Evolutionary conservation across 345 rosid species (phyloP), one percentile per base, ranked within the genome.

Genomic region (Arabidopsis suecica): DNA sequence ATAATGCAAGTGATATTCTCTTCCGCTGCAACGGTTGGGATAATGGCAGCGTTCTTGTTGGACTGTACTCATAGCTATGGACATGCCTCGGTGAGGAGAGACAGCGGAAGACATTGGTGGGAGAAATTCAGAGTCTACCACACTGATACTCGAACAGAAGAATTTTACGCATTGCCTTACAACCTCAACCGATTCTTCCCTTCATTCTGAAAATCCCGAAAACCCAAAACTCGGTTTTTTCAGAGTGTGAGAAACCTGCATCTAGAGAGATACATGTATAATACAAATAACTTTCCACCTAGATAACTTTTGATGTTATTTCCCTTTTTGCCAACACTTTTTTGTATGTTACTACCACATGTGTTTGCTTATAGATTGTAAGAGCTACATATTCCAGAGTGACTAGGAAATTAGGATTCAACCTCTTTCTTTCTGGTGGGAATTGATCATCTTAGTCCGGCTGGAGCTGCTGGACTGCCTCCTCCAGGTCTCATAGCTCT

Each of bases 41-140:
- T 90, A 9, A 50, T 83, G 14, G 78, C 86, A 2, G 96, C 93
- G 0, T 84, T 48, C 73, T 78, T 85, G 32, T 65, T 95, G 84
- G 97, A 92, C 62, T 32, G 73, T 80, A 88, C 93, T 61, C 96
- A 86, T 53, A 78, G 88, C 72, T 61, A 72, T 3, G 83, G 90
- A 23, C 82, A 90, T 48, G 73, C 59, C 58, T 69, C 89, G 0
- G 83, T 84, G 13, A 62, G 89, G 65, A 81, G 83, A 67, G 98
- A 94, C 77, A 86, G 89, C 66, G 97, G 97, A 54, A 83, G 97
- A 66, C 97, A 91, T 53, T 94, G 98, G 96, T 90, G 95, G 93
- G 88, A 36, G 34, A 91, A 88, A 77, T 94, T 94, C 79, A 78
- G 87, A 58, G 55, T 30, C 9, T 91, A 77, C 71, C 64, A 74